Conservation (phyloP, 176 grass and related monocot genomes). For the Musa beccarii region DNA sequence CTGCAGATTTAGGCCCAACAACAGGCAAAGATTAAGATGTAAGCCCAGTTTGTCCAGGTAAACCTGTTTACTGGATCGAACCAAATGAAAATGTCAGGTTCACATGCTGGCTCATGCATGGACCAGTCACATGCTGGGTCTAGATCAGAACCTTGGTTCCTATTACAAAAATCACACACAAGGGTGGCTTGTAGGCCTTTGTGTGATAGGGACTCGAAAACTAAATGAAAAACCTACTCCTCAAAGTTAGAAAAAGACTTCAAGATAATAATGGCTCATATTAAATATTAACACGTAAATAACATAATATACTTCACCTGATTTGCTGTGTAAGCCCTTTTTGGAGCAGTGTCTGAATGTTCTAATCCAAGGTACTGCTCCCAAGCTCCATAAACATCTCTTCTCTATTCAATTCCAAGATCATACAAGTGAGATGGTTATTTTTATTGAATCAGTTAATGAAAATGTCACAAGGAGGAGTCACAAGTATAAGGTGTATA, state of each 20-base stretch:
- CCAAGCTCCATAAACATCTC: constrained; percentile 95
- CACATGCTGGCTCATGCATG: too few species aligned
- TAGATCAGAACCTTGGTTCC: too few species aligned
- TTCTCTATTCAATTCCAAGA: constrained; percentile 35
- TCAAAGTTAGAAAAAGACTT: background rate
- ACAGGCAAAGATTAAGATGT: too few species aligned
- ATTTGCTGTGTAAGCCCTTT: constrained; percentile 63
- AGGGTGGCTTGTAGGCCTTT: too few species aligned
- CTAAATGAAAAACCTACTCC: background rate
- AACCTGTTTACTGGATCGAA: too few species aligned
- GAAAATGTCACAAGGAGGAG: background rate
- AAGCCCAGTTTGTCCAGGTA: too few species aligned
- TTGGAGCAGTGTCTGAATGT: constrained; percentile 69
- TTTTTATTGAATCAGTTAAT: background rate
- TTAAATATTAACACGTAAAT: background rate
- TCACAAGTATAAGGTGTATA: background rate
- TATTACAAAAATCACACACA: too few species aligned
- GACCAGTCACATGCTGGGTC: too few species aligned
- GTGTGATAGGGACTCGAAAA: too few species aligned
- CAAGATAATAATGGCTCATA: background rate
- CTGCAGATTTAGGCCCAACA: too few species aligned
- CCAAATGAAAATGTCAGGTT: too few species aligned
- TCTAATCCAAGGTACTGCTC: constrained; percentile 97
- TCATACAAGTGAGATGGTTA: too few species aligned
- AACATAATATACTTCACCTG: constrained; percentile 31